Base-by-base conservation (phyloP, 306 rosid species). In the Phaseolus lunatus region DNA sequence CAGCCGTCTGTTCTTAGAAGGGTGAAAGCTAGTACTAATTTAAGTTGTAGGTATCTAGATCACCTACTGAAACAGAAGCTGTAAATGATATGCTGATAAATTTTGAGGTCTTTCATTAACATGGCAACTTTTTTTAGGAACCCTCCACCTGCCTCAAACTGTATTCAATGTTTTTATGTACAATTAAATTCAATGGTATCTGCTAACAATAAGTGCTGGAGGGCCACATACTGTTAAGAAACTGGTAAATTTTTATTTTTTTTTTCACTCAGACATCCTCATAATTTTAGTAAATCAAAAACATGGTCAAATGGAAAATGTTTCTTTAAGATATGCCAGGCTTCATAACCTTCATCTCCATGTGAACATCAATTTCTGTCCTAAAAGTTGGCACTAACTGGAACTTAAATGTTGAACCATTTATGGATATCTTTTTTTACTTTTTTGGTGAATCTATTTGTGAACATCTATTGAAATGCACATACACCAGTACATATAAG, bases 31-130 rank as follows among this genome's bases (percentile, higher is more conserved):
- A 49, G 41, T 31, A 29, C 5, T 37, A 19, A 19, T 65, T 65
- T 37, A 65, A 65, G 16, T 19, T 65, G 3, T 65, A 65, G 50
- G 31, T 11, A 65, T 35, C 50, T 65, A 37, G 70, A 65, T 37
- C 70, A 65, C 50, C 70, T 65, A 65, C 70, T 35, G 50, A 65
- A 39, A 65, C 50, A 37, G 70, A 18, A 65, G 19, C 49, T 2
- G 14, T 65, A 65, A 35, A 65, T 65, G 70, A 3, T 10, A 27
- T 27, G 5, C 7, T 31, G 29, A 66, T 66, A 39, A 48, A 63
- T 33, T 75, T 47, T 63, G 13, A 31, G 67, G 63, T 23, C 35
- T 14, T 47, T 19, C 39, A 27, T 31, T 63, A 62, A 12, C 62
- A 12, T 22, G 7, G 18, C 79, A 61, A 27, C 61, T 13, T 5